Base-by-base conservation (phyloP, 768 basidiomycete species). In the Clavulina sp. region DNA sequence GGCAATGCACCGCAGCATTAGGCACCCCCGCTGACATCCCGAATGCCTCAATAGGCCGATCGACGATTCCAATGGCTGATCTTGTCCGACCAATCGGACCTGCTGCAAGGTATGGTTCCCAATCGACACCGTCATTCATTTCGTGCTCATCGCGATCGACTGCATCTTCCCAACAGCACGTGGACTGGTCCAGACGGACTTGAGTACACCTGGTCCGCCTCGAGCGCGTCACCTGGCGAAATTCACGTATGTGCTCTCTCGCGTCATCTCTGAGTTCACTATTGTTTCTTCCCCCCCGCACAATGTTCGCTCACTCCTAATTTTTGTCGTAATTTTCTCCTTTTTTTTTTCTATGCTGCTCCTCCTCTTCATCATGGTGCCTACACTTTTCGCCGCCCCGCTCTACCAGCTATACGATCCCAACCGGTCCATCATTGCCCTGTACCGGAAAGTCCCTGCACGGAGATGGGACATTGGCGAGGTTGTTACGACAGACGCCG, bases 391-490 rank as follows among this genome's bases (percentile, higher is more conserved):
- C n/a, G n/a, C n/a, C n/a, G n/a, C n/a, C n/a, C n/a, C n/a, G n/a
- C n/a, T n/a, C n/a, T n/a, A n/a, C 32, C 63, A 88, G 84, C 71
- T 87, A 57, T 76, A 80, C 68, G 84, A 88, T 64, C 68, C 73
- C 43, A 73, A 72, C 58, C 76, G 56, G 21, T 52, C 29, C 52
- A 48, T 54, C 53, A 79, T 89, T 58, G 85, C 85, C 33, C 80
- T 83, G 66, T 84, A 81, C 72, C 80, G 78, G 48, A 81, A 80
- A 50, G 81, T 78, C 54, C 75, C 79, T 60, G 76, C 77, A 54
- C 81, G 80, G 52, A 80, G 81, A 58, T 87, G 84, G 70, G 81
- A 82, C 63, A 74, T 87, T 57, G 85, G 85, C 56, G 85, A 88
- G 36, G 57, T 56, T 61, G 85, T 87, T 32, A 46, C 43, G 9